Evolutionary conservation across 306 rosid genomes (phyloP), one percentile per base, ranked within the genome.

Genomic region (Cajanus cajan): DNA sequence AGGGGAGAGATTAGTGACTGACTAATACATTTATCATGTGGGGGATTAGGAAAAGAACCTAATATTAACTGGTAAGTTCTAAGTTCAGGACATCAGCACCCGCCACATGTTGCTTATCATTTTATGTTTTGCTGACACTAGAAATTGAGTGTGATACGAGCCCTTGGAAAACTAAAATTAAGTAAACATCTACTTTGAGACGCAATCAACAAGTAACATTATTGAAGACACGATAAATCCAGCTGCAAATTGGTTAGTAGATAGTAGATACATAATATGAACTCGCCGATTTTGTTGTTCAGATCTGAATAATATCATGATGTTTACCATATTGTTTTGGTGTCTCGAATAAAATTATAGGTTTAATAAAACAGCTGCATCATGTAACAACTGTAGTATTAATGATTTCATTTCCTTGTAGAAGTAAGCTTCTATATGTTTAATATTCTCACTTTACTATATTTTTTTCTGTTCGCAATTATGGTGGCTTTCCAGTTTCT

Each of bases 401-500:
- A 37, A 68, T 48, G 51, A 63, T 14, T 48, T 76, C 13, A 62
- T 70, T 78, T 68, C 74, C 47, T 33, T 44, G 28, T 76, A 71
- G 72, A 65, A 33, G 18, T 14, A 22, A 69, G 66, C 47, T 44
- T 66, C 39, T 43, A 19, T 57, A 54, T 78, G 2, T 73, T 68
- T 41, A 78, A 51, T 36, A 36, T 70, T 45, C 31, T 58, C 12
- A 24, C 44, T 76, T 77, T 80, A 76, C 84, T 90, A 48, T 87
- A 78, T 33, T 5, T 47, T 80, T 68, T 48, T 76, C 34, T 45
- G 24, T 62, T 54, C 55, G 31, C 31, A 28, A 28, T 28, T 28
- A 28, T 1, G 31, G 3, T 74, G 74, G 15, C 4, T 33, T 6
- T 74, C 47, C 85, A 92, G 92, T 0, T 67, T 73, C 94, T 41